Base-by-base conservation (phyloP, 1,139 yeast species). In the Dujonia santamariae region DNA sequence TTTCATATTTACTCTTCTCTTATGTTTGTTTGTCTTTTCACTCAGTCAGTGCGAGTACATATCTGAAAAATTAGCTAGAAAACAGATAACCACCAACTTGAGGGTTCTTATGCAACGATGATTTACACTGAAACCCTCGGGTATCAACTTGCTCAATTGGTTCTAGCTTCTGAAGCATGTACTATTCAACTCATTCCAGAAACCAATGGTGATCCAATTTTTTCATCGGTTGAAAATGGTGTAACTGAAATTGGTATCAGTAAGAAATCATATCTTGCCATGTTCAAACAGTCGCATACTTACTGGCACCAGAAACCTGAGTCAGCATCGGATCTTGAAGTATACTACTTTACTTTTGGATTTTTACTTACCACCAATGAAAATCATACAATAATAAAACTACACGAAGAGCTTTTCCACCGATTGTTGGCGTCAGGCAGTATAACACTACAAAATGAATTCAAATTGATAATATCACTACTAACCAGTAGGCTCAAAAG, bases 281-380 rank as follows among this genome's bases (percentile, higher is more conserved):
- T 67, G 5, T 69, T 69, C 44, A 58, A 51, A 32, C 60, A 59
- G 37, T 56, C 61, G 12, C 74, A 68, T 40, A 42, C 46, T 1
- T 48, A 40, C 32, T 66, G 71, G 68, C 58, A 61, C 33, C 25
- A 32, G 0, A 17, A 27, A 7, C 6, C 14, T 7, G 16, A 7
- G 19, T 19, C 25, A 7, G 15, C 28, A 6, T 11, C 27, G 27
- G 9, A 11, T 19, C 7, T 17, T 35, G 25, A 42, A 9, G 25
- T 45, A 4, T 53, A 54, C 36, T 39, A 34, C 32, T 56, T 60
- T 51, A 61, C 72, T 0, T 39, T 63, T 22, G 66, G 71, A 1
- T 59, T 53, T 36, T 43, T 69, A 30, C 39, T 62, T 14, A 66
- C 72, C 9, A 65, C 74, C 14, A 63, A 67, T 41, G 75, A 68